Evolutionary conservation across 2,329 filamentous ascomycete genomes (phyloP), one percentile per base, ranked within the genome.

Genomic region (Dactylellina drechsleri): DNA sequence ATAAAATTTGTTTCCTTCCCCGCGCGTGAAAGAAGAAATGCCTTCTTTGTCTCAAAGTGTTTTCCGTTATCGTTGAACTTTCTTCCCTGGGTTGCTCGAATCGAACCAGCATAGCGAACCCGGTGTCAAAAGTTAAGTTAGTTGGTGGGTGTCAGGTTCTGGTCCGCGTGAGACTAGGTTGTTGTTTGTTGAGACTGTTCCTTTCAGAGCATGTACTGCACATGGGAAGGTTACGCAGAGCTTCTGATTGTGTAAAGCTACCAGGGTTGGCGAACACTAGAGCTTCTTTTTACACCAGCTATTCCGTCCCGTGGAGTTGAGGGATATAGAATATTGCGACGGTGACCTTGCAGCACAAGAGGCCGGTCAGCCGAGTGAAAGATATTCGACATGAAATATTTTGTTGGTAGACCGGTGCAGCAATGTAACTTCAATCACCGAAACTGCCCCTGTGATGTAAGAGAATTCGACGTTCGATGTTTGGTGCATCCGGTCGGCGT

Each of bases 301-400:
- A 10, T 45, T 23, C 23, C 31, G 57, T 60, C 57, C 41, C 41
- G 57, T 41, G 5, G 23, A 49, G 31, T 28, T 65, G 53, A 64
- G 47, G 43, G 52, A 59, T 71, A 71, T 71, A 36, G 31, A 36
- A 36, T 36, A 36, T 36, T 36, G 66, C 49, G 66, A 71, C 66
- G 59, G 66, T 71, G 58, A 49, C 66, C 58, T 71, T 71, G 66
- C 66, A 71, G 59, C 31, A 20, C 8, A 15, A 56, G 26, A 4
- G 20, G n/a, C 49, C 49, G 52, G 13, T 20, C 13, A 15, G 8
- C 16, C 41, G 15, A 43, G 36, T 12, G 15, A 36, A 26, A 2
- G 6, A 36, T 36, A 10, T 10, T 36, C 31, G 31, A 36, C 31
- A 1, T 36, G 31, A 36, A 36, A 7, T 36, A 10, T 7, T 4